Evolutionary conservation across 1,284 basidiomycete genomes (phyloP), one percentile per base, ranked within the genome.

Genomic region (Tilletia setariae): DNA sequence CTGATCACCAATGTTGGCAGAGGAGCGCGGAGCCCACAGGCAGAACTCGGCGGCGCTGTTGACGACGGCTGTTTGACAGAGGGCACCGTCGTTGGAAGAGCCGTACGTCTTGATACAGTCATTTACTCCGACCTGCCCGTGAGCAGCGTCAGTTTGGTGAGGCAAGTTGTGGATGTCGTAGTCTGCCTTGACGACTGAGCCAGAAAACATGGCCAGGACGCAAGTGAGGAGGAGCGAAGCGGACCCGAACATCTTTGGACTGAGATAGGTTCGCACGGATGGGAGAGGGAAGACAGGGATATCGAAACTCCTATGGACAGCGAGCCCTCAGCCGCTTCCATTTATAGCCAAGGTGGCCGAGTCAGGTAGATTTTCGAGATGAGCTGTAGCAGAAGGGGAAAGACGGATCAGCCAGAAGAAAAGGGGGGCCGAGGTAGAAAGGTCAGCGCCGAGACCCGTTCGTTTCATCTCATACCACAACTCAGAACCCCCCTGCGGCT

Each of bases 131-230:
- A 51, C 51, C 62, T 72, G 71, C 42, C 71, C 71, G 35, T 66
- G 66, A n/a, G 66, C 67, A 23, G 71, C 44, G 68, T 79, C 75
- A 47, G 72, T 75, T 69, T 77, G 77, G 66, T 74, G 76, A 35
- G 77, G 77, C 65, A 77, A 67, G 67, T 75, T 66, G 40, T 72
- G 73, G 63, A 47, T 63, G 73, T 73, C 40, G 64, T 76, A 75
- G 56, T 61, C 56, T 15, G 56, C 56, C 56, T 61, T 32, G 28
- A 40, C 56, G 11, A 13, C 21, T 13, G 46, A 15, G 7, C n/a
- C 46, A 32, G 6, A 6, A 11, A 53, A 53, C 6, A 53, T 11
- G 30, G 25, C 11, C 23, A 53, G 11, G 51, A 32, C 23, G 25
- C 23, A 32, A 32, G 30, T 32, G 51, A 25, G 51, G 11, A 25